Base-by-base conservation (phyloP, 2,329 filamentous ascomycete species). In the Podosphaera xanthii region DNA sequence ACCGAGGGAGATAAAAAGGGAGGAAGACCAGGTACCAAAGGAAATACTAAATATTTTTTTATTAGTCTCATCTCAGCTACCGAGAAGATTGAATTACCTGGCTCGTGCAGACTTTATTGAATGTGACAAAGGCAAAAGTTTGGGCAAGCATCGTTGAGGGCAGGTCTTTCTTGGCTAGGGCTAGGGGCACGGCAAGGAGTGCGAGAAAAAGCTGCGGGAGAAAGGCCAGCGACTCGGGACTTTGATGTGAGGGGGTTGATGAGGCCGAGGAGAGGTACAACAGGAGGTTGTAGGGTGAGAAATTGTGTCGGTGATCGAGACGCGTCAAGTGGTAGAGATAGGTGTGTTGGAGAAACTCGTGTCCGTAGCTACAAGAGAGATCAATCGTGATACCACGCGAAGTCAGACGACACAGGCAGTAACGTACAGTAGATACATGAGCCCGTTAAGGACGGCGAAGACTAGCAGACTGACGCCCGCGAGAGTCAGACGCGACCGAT, bases 61-160 rank as follows among this genome's bases (percentile, higher is more conserved):
- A 22, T 22, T 44, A 30, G 22, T 22, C 22, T 22, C 22, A 22
- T 22, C 22, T 22, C 22, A 22, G 22, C 22, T 22, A 22, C 22
- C 22, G 22, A 22, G 22, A 22, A 22, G 22, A 22, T 46, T n/a
- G 52, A 34, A 36, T 9, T 78, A 92, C 88, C 78, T 97, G 91
- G 67, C 89, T 95, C 2, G 92, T 98, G 77, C 91, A 97, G 62
- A 98, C 92, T 74, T 98, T 98, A 74, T 98, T 98, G 66, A 97
- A 97, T 0, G 89, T 84, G 3, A 97, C 92, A 71, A 98, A 98
- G 0, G 91, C 87, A 72, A 96, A 95, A 0, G 92, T 97, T 72
- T 98, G 92, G 3, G 87, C 88, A 62, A 97, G 79, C 86, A 97
- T 90, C 4, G 87, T 84, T 0, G 82, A 80, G 0, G 90, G 77